Evolutionary conservation across 495 filamentous ascomycete species (phyloP).

Genomic region (Penicillium odoratum): DNA sequence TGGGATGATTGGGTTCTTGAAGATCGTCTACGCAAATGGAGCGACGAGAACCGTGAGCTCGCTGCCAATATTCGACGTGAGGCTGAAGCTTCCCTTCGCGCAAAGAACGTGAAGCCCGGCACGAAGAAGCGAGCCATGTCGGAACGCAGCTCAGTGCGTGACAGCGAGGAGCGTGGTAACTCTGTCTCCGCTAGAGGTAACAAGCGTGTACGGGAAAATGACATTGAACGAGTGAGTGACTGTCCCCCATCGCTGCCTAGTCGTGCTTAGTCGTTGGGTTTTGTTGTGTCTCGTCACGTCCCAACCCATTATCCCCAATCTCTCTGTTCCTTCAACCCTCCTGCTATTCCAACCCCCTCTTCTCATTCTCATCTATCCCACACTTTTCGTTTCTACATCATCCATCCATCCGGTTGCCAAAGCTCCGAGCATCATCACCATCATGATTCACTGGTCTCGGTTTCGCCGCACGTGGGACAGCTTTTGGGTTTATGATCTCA

Average conservation of each 20-base stretch:
- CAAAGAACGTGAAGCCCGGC: slow-evolving; percentile 41
- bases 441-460: too few species aligned
- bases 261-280: neutral
- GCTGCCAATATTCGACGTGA: slow-evolving; percentile 54
- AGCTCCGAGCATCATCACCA: too few species aligned
- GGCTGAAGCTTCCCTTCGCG: slow-evolving; percentile 40
- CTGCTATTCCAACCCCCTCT: neutral
- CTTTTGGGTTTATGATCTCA: too few species aligned
- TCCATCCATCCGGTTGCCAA: too few species aligned
- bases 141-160: slow-evolving; percentile 76
- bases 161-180: slow-evolving; percentile 81
- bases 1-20: slow-evolving; percentile 99
- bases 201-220: slow-evolving; percentile 71
- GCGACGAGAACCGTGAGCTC: slow-evolving; percentile 87
- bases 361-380: neutral
- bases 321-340: neutral
- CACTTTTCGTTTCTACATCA: slow-evolving; percentile 17
- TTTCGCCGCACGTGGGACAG: too few species aligned
- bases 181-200: slow-evolving; percentile 64
- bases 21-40: slow-evolving; percentile 92
- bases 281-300: neutral
- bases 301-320: neutral
- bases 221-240: slow-evolving; percentile 77
- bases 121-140: slow-evolving; percentile 66
- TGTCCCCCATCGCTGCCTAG: neutral